Conservation (phyloP, 768 basidiomycete species). For the Lepiota brunneoincarnata region DNA sequence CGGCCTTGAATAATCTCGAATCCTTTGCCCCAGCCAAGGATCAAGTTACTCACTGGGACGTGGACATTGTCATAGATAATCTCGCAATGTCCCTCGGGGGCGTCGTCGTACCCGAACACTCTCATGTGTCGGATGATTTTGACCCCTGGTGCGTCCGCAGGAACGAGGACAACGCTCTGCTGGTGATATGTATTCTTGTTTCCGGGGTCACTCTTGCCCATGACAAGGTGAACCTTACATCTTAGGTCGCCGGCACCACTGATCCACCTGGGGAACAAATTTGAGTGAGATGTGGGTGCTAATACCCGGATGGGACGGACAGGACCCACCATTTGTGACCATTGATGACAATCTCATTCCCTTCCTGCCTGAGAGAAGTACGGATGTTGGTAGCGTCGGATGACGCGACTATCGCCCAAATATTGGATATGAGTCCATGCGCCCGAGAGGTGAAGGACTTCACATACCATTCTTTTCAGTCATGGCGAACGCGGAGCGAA, state of each 20-base stretch:
- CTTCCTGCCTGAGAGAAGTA: constrained; percentile 81
- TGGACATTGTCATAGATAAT: constrained; percentile 93
- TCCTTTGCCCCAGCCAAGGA: constrained; percentile 92
- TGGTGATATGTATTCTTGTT: constrained; percentile 77
- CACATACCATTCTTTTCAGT: constrained; percentile 82
- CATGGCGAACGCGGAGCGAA: constrained; percentile 95
- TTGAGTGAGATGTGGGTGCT: neutral
- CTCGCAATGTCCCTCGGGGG: constrained; percentile 96
- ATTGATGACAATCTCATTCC: constrained; percentile 87
- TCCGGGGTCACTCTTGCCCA: constrained; percentile 90
- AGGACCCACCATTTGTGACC: constrained; percentile 87
- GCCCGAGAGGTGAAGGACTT: neutral
- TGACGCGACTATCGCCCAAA: constrained; percentile 62
- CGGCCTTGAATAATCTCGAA: constrained; percentile 99
- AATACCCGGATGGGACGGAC: neutral
- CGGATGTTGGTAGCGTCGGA: constrained; percentile 95
- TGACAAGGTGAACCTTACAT: constrained; percentile 85
- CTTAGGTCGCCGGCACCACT: constrained; percentile 95
- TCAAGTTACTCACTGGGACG: constrained; percentile 77
- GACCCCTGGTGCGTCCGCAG: constrained; percentile 82
- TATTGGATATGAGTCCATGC: neutral
- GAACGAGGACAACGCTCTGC: constrained; percentile 96
- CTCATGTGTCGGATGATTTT: constrained; percentile 89
- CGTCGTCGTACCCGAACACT: constrained; percentile 93
- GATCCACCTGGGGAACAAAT: constrained; percentile 71